Base-by-base conservation (phyloP, 352 stramenopile species). In the Nothophytophthora sp. region DNA sequence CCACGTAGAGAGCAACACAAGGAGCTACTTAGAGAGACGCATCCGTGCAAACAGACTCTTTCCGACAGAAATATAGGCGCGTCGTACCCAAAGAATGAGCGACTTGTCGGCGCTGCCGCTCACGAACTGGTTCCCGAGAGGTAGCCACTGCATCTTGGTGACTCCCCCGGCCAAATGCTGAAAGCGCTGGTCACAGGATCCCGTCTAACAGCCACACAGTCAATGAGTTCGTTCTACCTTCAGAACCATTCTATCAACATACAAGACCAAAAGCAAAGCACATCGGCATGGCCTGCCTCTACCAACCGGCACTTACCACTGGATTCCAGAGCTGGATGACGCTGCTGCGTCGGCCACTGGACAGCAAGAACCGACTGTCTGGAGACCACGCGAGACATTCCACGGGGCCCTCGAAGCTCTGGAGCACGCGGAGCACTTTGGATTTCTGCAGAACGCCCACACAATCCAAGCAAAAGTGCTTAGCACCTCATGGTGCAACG, bases 91-190 rank as follows among this genome's bases (percentile, higher is more conserved):
- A 18, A 93, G 35, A 25, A 91, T 49, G 10, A 93, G 64, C 10
- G 77, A 89, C 22, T 90, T 90, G 30, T 93, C 76, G 0, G 76
- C 57, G 33, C 78, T 93, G 1, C 77, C 80, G 47, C 70, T 89
- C 13, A 91, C 51, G 45, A 93, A 91, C 24, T 88, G 72, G 13
- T 64, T 57, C 2, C 70, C 76, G 47, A 70, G 60, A 1, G 80
- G 73, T 19, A 88, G 33, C 82, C 82, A 92, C 22, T 73, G 63
- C 12, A 86, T 50, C 10, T 55, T 72, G 4, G 63, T 63, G 12
- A 89, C 78, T 18, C 60, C 65, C 20, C 84, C 72, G 4, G 61
- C 60, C 23, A 77, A 75, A 24, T 91, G 77, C 20, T 88, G 70
- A 28, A 82, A 89, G 8, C 63, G 56, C 15, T 77, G 73, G 1